Conservation (phyloP, 2,329 filamentous ascomycete species). For the Ophiostoma fasciatum region DNA sequence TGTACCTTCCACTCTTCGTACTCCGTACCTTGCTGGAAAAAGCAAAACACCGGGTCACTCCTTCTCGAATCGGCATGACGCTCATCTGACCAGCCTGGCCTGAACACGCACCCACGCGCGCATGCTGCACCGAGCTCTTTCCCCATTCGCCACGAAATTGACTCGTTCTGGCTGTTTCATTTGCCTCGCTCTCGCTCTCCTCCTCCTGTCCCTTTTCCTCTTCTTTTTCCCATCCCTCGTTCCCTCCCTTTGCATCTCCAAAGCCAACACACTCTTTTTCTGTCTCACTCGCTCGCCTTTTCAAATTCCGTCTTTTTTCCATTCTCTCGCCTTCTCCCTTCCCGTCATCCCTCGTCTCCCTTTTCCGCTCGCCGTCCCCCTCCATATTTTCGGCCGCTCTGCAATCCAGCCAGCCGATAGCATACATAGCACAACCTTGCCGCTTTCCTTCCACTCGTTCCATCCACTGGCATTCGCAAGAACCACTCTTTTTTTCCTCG, state of each 20-base stretch:
- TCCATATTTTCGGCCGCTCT: neutral
- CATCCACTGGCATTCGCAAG: too few species aligned
- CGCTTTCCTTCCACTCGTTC: too few species aligned
- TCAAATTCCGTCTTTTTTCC: neutral
- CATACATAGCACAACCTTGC: too few species aligned
- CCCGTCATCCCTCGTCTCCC: neutral
- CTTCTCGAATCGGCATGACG: too few species aligned
- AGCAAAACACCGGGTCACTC: too few species aligned
- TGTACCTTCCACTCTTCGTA: too few species aligned
- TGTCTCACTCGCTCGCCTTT: neutral
- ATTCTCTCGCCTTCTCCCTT: neutral
- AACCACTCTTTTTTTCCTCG: too few species aligned
- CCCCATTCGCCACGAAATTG: conserved; percentile 4
- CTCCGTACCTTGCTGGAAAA: too few species aligned
- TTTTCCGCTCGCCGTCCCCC: neutral
- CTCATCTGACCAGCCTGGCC: too few species aligned
- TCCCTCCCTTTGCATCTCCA: too few species aligned
- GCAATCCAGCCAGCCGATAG: too few species aligned
- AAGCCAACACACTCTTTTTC: neutral
- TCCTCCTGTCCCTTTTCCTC: neutral
- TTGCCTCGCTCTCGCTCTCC: neutral
- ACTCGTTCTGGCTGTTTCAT: conserved; percentile 2
- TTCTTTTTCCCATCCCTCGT: neutral
- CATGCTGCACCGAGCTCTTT: conserved; percentile 3
- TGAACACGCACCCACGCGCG: too few species aligned